Evolutionary conservation across 148 eudicot species (phyloP), one percentile per base, ranked within the genome.

Genomic region (Heliamphora exappendiculata): DNA sequence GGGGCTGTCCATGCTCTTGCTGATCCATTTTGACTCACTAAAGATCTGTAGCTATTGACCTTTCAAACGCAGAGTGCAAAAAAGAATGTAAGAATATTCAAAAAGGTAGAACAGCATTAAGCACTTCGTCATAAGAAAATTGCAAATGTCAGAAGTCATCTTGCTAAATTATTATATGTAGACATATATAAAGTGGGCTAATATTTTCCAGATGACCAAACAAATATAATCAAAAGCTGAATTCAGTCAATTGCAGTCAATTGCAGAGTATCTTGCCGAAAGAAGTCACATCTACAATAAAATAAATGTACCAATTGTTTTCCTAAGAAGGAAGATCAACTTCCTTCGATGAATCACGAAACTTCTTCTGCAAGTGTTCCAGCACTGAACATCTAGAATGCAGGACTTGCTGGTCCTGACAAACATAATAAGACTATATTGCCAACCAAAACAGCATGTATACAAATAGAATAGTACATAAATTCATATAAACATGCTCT

Each of bases 1-100:
- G 82, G 47, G 85, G 53, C 72, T 79, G 85, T 17, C 87, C 85
- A 51, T 85, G 84, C 49, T 83, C 87, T 85, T 85, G 87, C 41
- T 85, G 87, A 75, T 85, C 87, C 87, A 85, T 84, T 75, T 54
- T 63, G 26, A 80, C 60, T 42, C 53, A 3, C 41, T 13, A 24
- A n/a, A 42, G 34, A 31, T 58, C 42, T n/a, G 59, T 75, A 60
- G 47, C 39, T 45, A 44, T 14, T 9, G 22, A 33, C 59, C 19
- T 70, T 24, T 28, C 47, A 60, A 31, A 57, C 24, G 9, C 16
- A 68, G 16, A 22, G 20, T 74, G 33, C 41, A 75, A 20, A 26
- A 37, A 6, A 77, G 20, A 57, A 1, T 3, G 59, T n/a, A 72
- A 36, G 47, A 19, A 47, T 64, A 33, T 64, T 34, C 42, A 16